Evolutionary conservation across 177 flowering plant genomes (phyloP).

Genomic region (Tripterygium wilfordii): DNA sequence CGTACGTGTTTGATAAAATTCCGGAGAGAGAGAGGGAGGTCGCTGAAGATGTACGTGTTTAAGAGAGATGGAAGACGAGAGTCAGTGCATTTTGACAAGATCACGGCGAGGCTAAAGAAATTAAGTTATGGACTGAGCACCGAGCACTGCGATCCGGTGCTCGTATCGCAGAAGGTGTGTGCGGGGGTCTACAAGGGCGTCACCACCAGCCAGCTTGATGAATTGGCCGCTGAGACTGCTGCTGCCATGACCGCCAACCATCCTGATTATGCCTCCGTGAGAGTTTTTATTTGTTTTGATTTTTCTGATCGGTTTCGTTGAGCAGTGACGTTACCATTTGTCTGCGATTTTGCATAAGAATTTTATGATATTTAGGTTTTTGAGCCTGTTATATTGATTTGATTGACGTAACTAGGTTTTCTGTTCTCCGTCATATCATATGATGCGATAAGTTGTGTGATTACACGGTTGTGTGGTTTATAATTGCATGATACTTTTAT

Average conservation of each 20-base stretch:
- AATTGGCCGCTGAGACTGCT: constrained; percentile 94
- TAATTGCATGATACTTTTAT: too few species aligned
- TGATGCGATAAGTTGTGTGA: too few species aligned
- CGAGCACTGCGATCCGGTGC: constrained; percentile 97
- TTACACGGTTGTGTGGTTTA: too few species aligned
- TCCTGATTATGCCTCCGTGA: constrained; percentile 93
- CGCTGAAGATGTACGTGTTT: constrained; percentile 64
- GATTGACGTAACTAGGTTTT: too few species aligned
- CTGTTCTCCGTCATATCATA: too few species aligned
- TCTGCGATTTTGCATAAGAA: too few species aligned
- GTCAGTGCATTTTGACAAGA: constrained; percentile 75
- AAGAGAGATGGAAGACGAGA: constrained; percentile 81
- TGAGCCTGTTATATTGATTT: too few species aligned
- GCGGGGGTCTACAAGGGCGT: constrained; percentile 98
- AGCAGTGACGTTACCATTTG: too few species aligned
- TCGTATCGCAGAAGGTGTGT: constrained; percentile 94
- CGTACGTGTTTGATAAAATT: too few species aligned
- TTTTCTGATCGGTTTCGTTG: not conserved
- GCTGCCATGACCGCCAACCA: constrained; percentile 97
- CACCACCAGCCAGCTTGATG: constrained; percentile 96
- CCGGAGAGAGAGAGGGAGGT: too few species aligned
- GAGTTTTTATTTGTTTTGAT: constrained; percentile 8
- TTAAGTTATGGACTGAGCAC: constrained; percentile 85
- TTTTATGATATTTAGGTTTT: too few species aligned
- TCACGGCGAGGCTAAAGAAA: constrained; percentile 82